Conservation (phyloP, 1,284 basidiomycete genomes). For the Heliocybe sulcata region DNA sequence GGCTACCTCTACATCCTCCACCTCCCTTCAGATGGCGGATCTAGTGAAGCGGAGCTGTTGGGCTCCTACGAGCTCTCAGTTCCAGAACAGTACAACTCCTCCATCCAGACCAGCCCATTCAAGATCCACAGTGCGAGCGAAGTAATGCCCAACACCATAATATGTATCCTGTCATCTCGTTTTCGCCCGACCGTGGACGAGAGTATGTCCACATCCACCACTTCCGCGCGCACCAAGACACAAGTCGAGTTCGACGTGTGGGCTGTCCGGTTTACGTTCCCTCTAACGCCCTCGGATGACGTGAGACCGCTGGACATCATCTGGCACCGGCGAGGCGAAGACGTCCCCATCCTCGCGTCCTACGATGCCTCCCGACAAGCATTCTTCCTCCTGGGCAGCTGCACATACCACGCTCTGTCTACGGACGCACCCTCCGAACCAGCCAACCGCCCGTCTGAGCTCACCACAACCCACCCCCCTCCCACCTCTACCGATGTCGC, state of each 20-base stretch:
- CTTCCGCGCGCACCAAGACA: conserved; percentile 7
- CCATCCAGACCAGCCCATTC: conserved; percentile 40
- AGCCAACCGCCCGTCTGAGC: conserved; percentile 48
- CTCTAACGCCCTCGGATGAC: conserved; percentile 22
- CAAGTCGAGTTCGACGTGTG: conserved; percentile 53
- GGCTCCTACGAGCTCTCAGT: conserved; percentile 46
- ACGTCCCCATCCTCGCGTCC: conserved; percentile 60
- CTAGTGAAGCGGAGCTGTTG: conserved; percentile 29
- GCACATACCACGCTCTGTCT: conserved; percentile 32
- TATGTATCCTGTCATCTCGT: conserved; percentile 52
- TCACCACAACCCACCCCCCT: conserved; percentile 12
- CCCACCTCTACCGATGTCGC: conserved; percentile 8
- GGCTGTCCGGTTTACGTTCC: conserved; percentile 45
- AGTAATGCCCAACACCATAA: conserved; percentile 27
- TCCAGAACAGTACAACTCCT: conserved; percentile 14
- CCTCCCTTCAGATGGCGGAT: conserved; percentile 22
- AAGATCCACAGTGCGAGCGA: conserved; percentile 41
- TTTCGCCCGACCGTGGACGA: conserved; percentile 11
- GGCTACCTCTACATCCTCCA: conserved; percentile 61
- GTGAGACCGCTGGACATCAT: conserved; percentile 36
- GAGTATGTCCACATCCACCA: conserved; percentile 2
- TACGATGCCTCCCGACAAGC: conserved; percentile 38
- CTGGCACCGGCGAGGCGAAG: conserved; percentile 67
- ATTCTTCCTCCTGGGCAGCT: conserved; percentile 54
- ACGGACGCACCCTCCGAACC: conserved; percentile 13